These are phyloP conservation scores for Tolypocladium endophyticum DNA, from an alignment of 2,329 filamentous ascomycete species.

Conservation along the genomic window DNA sequence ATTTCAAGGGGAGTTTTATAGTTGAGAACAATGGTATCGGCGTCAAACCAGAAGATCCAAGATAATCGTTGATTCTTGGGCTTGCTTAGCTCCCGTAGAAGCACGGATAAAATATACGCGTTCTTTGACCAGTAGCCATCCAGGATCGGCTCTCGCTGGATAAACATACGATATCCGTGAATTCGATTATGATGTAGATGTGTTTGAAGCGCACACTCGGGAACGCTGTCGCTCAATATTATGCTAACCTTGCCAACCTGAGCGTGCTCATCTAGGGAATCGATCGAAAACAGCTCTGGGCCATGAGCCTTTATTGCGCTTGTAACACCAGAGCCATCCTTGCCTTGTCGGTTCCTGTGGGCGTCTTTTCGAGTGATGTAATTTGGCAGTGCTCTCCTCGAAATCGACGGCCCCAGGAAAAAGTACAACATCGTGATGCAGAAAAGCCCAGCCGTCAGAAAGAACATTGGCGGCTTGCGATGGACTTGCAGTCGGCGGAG, in stretches of 20 bases:
- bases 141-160: not conserved
- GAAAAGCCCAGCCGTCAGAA: no score
- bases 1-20: not conserved
- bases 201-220: not conserved
- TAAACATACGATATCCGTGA: not conserved
- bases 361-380: no score
- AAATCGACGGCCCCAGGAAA: no score
- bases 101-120: not conserved
- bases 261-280: not conserved
- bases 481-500: no score
- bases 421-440: no score
- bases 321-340: no score
- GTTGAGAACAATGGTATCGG: not conserved
- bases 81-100: not conserved
- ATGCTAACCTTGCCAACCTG: not conserved
- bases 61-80: not conserved
- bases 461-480: no score
- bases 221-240: not conserved
- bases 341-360: no score
- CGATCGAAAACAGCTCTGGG: not conserved
- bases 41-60: not conserved
- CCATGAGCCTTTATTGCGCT: no score
- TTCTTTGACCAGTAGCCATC: not conserved
- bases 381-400: no score
- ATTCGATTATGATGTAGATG: not conserved